phyloP scores from a whole-genome alignment of 2,329 filamentous ascomycete species.

The Berkeleyomyces basicola region DNA sequence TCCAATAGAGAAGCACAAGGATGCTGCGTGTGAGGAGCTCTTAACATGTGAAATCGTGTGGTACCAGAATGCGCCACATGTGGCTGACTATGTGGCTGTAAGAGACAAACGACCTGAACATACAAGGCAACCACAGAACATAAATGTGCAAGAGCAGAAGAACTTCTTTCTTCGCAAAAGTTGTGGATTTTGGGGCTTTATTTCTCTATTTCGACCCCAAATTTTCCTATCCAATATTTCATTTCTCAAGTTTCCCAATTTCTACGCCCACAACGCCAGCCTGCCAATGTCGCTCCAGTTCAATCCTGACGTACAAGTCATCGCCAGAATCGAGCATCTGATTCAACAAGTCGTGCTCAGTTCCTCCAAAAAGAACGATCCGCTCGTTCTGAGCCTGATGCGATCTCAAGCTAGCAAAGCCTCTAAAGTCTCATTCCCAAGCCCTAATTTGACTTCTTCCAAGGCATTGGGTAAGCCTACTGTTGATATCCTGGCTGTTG shows the following conservation, averaged over 20 bases:
- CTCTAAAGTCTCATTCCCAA: neutral
- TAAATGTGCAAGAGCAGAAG: neutral
- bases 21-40: neutral
- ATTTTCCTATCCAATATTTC: neutral
- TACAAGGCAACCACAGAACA: neutral
- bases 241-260: neutral
- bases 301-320: neutral
- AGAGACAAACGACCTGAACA: neutral
- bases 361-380: neutral
- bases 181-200: neutral
- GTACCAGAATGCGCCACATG: neutral
- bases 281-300: neutral
- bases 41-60: neutral
- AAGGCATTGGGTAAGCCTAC: neutral
- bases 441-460: neutral
- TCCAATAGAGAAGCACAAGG: neutral
- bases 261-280: neutral
- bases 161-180: neutral
- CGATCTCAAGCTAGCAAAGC: neutral
- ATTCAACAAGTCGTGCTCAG: neutral
- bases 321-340: neutral
- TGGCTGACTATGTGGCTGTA: slow-evolving; percentile 7
- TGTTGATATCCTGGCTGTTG: neutral
- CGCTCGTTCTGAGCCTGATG: neutral
- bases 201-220: neutral